Percentiles rank a stretch among this genome's conserved stretches.
Evolutionary conservation across 1,139 yeast species (phyloP).

Genomic region (Magnusiomyces fungicola): DNA sequence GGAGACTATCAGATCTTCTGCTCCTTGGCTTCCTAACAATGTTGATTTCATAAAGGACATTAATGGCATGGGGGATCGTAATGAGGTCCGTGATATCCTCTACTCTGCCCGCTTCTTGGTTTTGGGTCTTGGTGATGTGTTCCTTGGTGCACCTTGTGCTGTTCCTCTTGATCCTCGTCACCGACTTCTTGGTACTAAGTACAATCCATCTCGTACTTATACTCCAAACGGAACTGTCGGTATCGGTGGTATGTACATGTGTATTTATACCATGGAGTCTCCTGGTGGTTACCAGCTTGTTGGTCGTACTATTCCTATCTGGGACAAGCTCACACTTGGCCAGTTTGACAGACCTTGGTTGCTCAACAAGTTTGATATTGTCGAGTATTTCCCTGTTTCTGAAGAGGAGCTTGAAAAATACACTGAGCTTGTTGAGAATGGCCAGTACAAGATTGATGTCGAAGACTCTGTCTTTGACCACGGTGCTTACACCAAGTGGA

Average conservation of each 20-base stretch:
- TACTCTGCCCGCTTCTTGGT: slow-evolving; percentile 88
- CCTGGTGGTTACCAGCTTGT: slow-evolving; percentile 98
- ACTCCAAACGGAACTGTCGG: slow-evolving; percentile 98
- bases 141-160: slow-evolving; percentile 97
- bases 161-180: slow-evolving; percentile 97
- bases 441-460: slow-evolving; percentile 67
- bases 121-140: slow-evolving; percentile 93
- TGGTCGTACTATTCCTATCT: slow-evolving; percentile 93
- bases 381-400: slow-evolving; percentile 84
- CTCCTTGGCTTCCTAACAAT: slow-evolving; percentile 97
- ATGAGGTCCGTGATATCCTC: slow-evolving; percentile 71
- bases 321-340: slow-evolving; percentile 88
- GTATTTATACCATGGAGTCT: slow-evolving; percentile 95
- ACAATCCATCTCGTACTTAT: slow-evolving; percentile 91
- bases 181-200: slow-evolving; percentile 83
- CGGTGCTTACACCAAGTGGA: slow-evolving; percentile 68
- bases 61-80: slow-evolving; percentile 63
- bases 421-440: slow-evolving; percentile 72
- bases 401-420: slow-evolving; percentile 71
- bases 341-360: slow-evolving; percentile 80
- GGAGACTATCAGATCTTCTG: slow-evolving; percentile 86
- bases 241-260: slow-evolving; percentile 97
- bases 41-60: slow-evolving; percentile 90
- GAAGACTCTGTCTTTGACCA: slow-evolving; percentile 79
- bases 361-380: slow-evolving; percentile 83